phyloP scores from a whole-genome alignment of 2,329 filamentous ascomycete genomes.

The Hymenoscyphus linearis region DNA sequence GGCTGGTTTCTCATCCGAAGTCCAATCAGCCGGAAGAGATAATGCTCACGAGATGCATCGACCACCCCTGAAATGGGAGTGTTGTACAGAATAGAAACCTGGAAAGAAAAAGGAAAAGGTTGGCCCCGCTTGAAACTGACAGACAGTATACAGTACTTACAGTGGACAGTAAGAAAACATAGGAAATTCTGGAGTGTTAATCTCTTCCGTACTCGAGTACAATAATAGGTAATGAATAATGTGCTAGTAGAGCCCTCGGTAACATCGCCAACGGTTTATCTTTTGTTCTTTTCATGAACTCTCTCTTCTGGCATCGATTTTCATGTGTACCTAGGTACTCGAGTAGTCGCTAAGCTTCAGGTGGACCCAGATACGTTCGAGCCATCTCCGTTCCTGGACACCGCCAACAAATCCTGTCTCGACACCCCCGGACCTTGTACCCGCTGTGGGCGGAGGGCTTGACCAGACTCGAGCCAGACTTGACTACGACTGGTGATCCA shows the following conservation, averaged over 20 bases:
- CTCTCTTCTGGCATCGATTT: too few relatives aligned
- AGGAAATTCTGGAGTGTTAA: too few relatives aligned
- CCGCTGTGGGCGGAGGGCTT: not conserved
- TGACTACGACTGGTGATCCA: not conserved
- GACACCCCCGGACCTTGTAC: not conserved
- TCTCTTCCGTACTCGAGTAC: not conserved
- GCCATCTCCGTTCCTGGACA: not conserved
- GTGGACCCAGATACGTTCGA: not conserved
- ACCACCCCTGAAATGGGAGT: not conserved
- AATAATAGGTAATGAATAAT: too few relatives aligned
- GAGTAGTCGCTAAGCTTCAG: not conserved
- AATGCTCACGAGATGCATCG: not conserved
- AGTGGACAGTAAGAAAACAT: too few relatives aligned
- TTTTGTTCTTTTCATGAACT: not conserved
- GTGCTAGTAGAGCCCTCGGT: not conserved
- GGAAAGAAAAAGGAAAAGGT: not conserved
- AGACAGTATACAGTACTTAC: not conserved
- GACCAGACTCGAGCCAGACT: too few relatives aligned
- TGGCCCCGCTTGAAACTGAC: not conserved
- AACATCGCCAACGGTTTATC: not conserved
- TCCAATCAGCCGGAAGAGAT: not conserved
- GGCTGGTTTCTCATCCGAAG: not conserved
- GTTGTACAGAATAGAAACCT: not conserved
- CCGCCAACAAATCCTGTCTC: not conserved
- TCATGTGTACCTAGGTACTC: not conserved